Conservation (phyloP, 2,329 filamentous ascomycete genomes). For the Epichloe coenophiala region DNA sequence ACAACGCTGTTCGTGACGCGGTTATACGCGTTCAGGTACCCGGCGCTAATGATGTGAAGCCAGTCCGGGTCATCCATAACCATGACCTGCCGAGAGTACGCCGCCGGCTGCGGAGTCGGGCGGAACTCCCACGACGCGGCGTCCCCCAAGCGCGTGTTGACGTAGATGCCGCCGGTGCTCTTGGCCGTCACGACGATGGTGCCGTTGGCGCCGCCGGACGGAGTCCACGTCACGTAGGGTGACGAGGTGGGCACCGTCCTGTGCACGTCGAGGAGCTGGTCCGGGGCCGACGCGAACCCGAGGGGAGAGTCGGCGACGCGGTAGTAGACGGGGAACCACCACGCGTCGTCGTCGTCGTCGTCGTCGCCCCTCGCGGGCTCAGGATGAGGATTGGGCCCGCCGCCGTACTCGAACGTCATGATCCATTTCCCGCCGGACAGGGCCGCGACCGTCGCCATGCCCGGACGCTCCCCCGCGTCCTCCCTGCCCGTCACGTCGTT, state of each 20-base stretch:
- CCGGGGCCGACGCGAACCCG: not conserved
- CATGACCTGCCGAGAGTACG: not conserved
- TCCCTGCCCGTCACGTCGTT: not conserved
- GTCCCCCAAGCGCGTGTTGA: not conserved
- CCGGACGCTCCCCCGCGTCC: not conserved
- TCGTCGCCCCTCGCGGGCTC: too few relatives aligned
- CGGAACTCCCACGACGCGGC: not conserved
- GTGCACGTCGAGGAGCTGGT: not conserved
- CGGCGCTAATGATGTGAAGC: not conserved
- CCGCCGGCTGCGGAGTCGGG: not conserved
- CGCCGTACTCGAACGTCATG: not conserved
- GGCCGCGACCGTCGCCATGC: not conserved
- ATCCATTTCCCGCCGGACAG: not conserved
- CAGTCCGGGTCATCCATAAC: not conserved
- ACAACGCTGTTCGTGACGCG: not conserved
- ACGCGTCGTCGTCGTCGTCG: too few relatives aligned
- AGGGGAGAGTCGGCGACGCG: not conserved
- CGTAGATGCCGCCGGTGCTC: not conserved
- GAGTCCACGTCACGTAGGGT: not conserved
- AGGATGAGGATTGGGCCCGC: not conserved
- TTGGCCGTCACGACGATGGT: not conserved
- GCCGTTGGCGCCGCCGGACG: not conserved
- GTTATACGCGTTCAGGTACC: not conserved
- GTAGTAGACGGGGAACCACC: not conserved
- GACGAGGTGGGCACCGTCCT: not conserved